Evolutionary conservation across 177 flowering plant species (phyloP).

Genomic region (Vitis hybrid): DNA sequence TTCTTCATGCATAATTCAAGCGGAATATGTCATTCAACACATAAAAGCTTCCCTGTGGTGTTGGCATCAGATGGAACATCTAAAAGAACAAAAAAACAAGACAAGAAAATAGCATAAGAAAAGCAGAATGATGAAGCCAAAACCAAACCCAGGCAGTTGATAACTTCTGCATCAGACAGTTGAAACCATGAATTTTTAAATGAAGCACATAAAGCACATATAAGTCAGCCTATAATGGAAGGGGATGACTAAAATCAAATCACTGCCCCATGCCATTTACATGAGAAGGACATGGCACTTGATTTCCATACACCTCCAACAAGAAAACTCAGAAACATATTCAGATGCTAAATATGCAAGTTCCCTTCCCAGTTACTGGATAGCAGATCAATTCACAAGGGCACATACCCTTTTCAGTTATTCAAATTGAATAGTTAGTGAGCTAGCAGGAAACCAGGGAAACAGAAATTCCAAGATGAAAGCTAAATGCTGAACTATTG

Average conservation of each 20-base stretch:
- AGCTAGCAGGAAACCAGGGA: too few species aligned
- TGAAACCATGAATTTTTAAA: not conserved
- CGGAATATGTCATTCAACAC: conserved; percentile 78
- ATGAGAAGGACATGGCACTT: not conserved
- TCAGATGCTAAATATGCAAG: not conserved
- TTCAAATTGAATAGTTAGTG: too few species aligned
- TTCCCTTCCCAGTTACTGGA: not conserved
- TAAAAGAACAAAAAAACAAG: conserved; percentile 19
- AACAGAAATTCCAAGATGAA: too few species aligned
- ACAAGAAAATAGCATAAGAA: not conserved
- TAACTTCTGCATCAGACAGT: not conserved
- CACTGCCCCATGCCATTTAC: not conserved
- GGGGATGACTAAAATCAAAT: not conserved
- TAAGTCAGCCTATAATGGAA: not conserved
- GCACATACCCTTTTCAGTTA: not conserved
- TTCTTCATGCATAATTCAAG: conserved; percentile 70
- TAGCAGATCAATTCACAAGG: not conserved
- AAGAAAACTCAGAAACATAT: not conserved
- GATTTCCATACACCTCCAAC: not conserved
- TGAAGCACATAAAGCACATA: not conserved
- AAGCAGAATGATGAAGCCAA: not conserved
- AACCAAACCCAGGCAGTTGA: not conserved
- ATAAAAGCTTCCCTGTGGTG: conserved; percentile 65
- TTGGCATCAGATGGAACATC: conserved; percentile 86
- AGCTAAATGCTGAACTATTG: too few species aligned